Evolutionary conservation across 2,329 filamentous ascomycete species (phyloP).

Genomic region (Fusarium mangiferae): DNA sequence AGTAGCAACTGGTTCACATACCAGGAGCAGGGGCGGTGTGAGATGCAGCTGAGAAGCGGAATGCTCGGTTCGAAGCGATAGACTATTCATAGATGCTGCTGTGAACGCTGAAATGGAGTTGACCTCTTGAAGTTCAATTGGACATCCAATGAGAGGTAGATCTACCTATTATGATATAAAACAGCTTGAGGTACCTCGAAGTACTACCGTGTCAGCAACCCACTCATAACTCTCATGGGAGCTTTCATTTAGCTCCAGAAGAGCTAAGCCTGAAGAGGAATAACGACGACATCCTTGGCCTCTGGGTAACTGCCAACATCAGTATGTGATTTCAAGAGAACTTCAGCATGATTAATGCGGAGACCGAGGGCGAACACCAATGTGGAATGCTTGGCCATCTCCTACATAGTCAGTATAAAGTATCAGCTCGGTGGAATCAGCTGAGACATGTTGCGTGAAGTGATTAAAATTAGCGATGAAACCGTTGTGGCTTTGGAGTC

Average conservation of each 20-base stretch:
- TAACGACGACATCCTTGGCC: constrained; percentile 19
- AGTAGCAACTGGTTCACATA: constrained; percentile 14
- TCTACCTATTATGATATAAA: neutral
- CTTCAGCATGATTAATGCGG: neutral
- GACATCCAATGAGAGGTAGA: neutral
- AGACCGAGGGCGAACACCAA: neutral
- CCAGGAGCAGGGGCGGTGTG: constrained; percentile 31
- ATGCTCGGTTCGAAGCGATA: neutral
- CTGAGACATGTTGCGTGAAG: constrained; percentile 1
- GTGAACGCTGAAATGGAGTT: neutral
- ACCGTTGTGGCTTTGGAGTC: constrained; percentile 33
- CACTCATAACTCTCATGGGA: constrained; percentile 17
- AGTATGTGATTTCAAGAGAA: neutral
- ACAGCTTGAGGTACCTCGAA: constrained; percentile 25
- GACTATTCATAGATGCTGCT: neutral
- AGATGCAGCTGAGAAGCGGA: constrained; percentile 3
- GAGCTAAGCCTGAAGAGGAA: constrained; percentile 38
- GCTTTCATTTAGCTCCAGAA: constrained; percentile 20
- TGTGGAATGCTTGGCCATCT: neutral
- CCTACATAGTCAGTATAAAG: neutral
- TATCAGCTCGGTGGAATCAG: neutral
- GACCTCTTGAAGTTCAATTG: neutral
- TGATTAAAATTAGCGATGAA: constrained; percentile 15
- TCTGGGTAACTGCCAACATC: constrained; percentile 22
- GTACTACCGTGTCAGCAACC: constrained; percentile 39